Base-by-base conservation (phyloP, 371 early-diverging fungal genomes). In the Circinella umbellata region DNA sequence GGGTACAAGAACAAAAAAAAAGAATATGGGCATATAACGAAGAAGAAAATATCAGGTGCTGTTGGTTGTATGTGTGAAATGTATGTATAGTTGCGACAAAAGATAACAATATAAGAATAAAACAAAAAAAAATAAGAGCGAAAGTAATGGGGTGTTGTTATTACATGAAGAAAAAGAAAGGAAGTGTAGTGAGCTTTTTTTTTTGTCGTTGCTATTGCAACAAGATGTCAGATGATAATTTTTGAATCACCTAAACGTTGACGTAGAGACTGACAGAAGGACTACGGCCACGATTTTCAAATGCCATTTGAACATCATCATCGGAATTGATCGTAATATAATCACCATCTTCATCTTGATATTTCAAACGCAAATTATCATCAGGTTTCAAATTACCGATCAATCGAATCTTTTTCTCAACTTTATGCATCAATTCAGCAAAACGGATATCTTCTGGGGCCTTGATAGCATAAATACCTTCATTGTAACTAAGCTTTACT, bases 291-390 rank as follows among this genome's bases (percentile, higher is more conserved):
- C 91, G 85, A 51, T 88, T 86, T 75, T 95, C 96, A 83, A 97
- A 94, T 9, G 97, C 96, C 90, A 96, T 82, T 57, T 87, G 90
- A 17, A 98, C 93, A 76, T 98, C 99, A 47, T 95, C 97, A 71
- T 97, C 94, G 11, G 90, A 91, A 70, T 91, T 91, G 73, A 98
- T 91, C 39, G 90, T 90, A 38, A 96, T 90, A 70, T 88, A 85
- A 74, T 98, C 97, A 47, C 93, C 92, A 71, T 96, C 97, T 78
- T 96, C 97, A 75, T 98, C 97, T 73, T 88, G 89, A 76, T 97
- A 98, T 69, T 92, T 90, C 54, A 97, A 86, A 49, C 91, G 87
- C 34, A 97, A 70, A 20, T 73, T 6, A 38, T 88, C 80, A n/a
- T 83, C 69, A 14, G 84, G 73, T 18, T 73, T 69, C 7, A 81